Conservation (phyloP, 495 filamentous ascomycete species). For the Chaetomium cochliodes region DNA sequence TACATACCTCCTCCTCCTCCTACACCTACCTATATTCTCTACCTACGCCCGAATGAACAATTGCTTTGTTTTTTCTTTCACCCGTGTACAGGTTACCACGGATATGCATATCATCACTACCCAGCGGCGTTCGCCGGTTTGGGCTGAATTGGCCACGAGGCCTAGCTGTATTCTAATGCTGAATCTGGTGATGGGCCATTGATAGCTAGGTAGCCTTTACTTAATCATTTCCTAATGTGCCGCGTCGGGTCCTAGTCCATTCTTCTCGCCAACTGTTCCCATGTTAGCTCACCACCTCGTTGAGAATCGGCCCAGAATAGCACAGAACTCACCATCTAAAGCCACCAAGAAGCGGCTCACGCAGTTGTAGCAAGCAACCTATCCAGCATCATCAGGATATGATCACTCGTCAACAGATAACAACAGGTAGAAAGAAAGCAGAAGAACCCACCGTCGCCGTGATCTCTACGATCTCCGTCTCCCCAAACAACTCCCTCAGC, state of each 20-base stretch:
- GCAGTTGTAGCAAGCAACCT: slow-evolving; percentile 78
- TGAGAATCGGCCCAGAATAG: not conserved
- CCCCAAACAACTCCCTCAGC: slow-evolving; percentile 58
- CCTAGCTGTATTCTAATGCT: not conserved
- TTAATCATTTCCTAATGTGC: slow-evolving; percentile 23
- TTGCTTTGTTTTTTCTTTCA: not conserved
- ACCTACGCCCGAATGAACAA: not conserved
- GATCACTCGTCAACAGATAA: not conserved
- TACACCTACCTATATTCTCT: not conserved
- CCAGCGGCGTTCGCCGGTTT: not conserved
- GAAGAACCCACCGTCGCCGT: slow-evolving; percentile 60
- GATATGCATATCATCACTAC: not conserved
- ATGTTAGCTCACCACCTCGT: slow-evolving; percentile 9
- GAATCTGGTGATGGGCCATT: not conserved
- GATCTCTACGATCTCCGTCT: slow-evolving; percentile 73
- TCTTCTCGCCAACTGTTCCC: slow-evolving; percentile 50
- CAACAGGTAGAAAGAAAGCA: not conserved
- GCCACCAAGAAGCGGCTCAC: slow-evolving; percentile 83
- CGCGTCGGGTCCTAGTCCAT: slow-evolving; percentile 45
- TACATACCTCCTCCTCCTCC: not conserved
- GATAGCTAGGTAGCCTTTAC: not conserved
- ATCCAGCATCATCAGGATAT: slow-evolving; percentile 7
- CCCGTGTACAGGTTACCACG: not conserved
- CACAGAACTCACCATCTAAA: slow-evolving; percentile 60
- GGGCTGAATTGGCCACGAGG: not conserved